phyloP scores from a whole-genome alignment of 1,284 basidiomycete species.

The Peniophora sp. region DNA sequence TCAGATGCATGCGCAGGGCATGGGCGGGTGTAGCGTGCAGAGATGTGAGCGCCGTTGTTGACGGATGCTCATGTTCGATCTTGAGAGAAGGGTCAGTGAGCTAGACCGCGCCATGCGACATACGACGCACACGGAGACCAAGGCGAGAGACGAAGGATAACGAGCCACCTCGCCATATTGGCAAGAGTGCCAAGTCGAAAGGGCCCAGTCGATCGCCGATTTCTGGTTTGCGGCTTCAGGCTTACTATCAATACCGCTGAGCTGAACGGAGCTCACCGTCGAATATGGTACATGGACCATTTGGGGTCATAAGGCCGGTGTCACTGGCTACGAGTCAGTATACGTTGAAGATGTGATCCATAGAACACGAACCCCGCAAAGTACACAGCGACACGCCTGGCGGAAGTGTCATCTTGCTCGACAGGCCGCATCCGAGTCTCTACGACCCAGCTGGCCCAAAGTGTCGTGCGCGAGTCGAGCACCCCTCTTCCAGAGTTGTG shows the following conservation, averaged over 20 bases:
- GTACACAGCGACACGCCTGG: slow-evolving; percentile 13
- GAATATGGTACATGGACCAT: slow-evolving; percentile 23
- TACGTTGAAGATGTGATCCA: background rate
- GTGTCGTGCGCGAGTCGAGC: slow-evolving; percentile 18
- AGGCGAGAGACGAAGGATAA: slow-evolving; percentile 20
- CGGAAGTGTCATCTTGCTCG: background rate
- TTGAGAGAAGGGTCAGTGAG: slow-evolving; percentile 5
- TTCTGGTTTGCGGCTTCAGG: slow-evolving; percentile 14
- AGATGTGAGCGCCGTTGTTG: slow-evolving; percentile 12
- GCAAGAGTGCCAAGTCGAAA: slow-evolving; percentile 25
- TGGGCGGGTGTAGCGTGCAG: slow-evolving; percentile 18
- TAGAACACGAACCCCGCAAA: slow-evolving; percentile 16
- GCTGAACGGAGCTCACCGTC: slow-evolving; percentile 13
- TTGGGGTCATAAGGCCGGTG: slow-evolving; percentile 22
- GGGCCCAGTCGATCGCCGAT: slow-evolving; percentile 25
- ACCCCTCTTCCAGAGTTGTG: slow-evolving; percentile 23
- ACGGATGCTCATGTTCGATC: background rate
- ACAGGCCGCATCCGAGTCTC: slow-evolving; percentile 9
- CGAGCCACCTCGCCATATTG: slow-evolving; percentile 27
- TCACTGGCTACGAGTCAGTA: slow-evolving; percentile 18
- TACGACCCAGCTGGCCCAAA: slow-evolving; percentile 27
- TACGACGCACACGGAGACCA: slow-evolving; percentile 19
- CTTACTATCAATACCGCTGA: background rate
- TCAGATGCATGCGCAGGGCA: slow-evolving; percentile 16
- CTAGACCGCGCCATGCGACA: background rate